Base-by-base conservation (phyloP, 2,329 filamentous ascomycete genomes). In the Colletotrichum graminicola region DNA sequence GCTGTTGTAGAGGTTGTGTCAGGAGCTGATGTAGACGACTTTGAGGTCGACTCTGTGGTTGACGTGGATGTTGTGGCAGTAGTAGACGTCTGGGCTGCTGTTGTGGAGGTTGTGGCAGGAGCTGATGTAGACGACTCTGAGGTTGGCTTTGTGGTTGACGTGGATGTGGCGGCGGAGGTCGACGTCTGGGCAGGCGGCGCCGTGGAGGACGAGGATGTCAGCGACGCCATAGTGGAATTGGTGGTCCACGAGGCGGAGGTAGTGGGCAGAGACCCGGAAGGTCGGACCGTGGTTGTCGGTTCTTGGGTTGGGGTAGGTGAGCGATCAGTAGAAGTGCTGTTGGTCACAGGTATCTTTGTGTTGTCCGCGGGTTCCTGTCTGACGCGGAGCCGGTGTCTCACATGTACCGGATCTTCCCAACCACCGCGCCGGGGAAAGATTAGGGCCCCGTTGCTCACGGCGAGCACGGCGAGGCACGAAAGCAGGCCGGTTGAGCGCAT, bases 331-430 rank as follows among this genome's bases (percentile, higher is more conserved):
- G 34, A 11, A 8, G 8, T 10, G 34, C 34, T 60, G 11, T 64
- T 64, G 3, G 59, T 12, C 12, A 54, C 60, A 3, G 60, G 6
- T 34, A 6, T 8, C 34, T 34, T 62, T 3, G 10, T 60, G 11
- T 64, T 64, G 3, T 52, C 5, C 12, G 43, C 60, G 4, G 60
- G 41, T 5, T 47, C 29, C 21, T 67, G 66, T 57, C 66, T 62
- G 8, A 39, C 51, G 43, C 51, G 16, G 10, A 51, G 12, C 29
- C 36, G 52, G 14, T 43, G 23, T 18, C 23, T 43, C 1, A 14
- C 21, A 7, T 59, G 66, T 14, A 16, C 23, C 4, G 51, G 10
- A 7, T 64, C 52, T 10, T 43, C 26, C 43, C 43, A 16, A 6
- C 10, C 39, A 34, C 54, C 34, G 4, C 59, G 54, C 7, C 59